Evolutionary conservation across 192 early-diverging fungal species (phyloP), one percentile per base, ranked within the genome.

Genomic region (Backusella liffmaniae): DNA sequence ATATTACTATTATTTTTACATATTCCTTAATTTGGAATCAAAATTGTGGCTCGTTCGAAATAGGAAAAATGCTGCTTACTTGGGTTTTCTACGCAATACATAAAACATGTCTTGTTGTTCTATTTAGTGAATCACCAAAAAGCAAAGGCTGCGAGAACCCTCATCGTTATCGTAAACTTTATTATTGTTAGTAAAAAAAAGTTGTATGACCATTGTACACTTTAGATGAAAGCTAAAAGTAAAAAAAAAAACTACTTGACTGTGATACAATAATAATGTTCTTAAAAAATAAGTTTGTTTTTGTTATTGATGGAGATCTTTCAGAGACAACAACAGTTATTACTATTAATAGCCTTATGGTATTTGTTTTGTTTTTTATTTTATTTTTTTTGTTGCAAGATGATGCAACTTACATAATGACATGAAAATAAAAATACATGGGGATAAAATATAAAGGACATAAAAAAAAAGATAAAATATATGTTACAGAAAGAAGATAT

Each of bases 401-500:
- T 59, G n/a, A 62, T 62, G 12, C 12, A 62, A 26, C 21, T 29
- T 62, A 62, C 56, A 62, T 62, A 56, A 62, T 62, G 56, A 62
- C 56, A 62, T 62, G 56, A 71, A 16, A 49, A 49, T 23, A 49
- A 49, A 70, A 36, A 70, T 32, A 70, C 34, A 70, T 23, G 36
- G 36, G 23, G 37, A 26, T 12, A 30, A 70, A 23, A 29, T n/a
- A 44, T 26, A 46, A 68, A 69, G 21, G 67, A 35, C 34, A 37
- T 37, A 69, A 62, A 23, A 6, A 16, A 44, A 16, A 62, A 62
- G 26, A 26, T 23, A 62, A 29, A 62, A 62, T 62, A 59, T 59
- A 59, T 59, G 56, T 10, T 69, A 39, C 36, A 37, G 65, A 37
- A 69, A 23, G 36, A 37, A 69, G 18, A 69, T 69, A 69, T 69